Conservation (phyloP, 106 monocot genomes). For the Hemerocallis citrina region DNA sequence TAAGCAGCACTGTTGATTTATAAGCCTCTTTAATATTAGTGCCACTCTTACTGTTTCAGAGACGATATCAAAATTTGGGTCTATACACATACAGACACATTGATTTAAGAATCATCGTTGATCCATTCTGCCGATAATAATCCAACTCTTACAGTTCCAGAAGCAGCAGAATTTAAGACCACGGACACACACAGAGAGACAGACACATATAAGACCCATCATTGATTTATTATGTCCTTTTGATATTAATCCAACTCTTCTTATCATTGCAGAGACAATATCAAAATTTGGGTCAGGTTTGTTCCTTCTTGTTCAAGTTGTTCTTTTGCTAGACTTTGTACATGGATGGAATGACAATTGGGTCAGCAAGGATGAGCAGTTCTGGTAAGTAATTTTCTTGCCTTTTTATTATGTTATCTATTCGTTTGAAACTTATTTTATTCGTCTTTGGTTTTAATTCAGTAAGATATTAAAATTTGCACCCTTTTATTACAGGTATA, state of each 20-base stretch:
- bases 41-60: too few relatives aligned
- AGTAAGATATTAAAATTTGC: neutral
- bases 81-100: too few relatives aligned
- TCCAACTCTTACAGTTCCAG: too few relatives aligned
- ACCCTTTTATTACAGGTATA: conserved; percentile 46
- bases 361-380: conserved; percentile 93
- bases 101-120: too few relatives aligned
- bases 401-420: neutral
- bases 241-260: neutral
- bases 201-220: too few relatives aligned
- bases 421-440: neutral
- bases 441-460: neutral
- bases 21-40: too few relatives aligned
- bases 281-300: conserved; percentile 98
- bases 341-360: conserved; percentile 99
- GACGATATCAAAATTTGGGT: too few relatives aligned
- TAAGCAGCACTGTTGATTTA: too few relatives aligned
- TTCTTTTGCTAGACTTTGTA: conserved; percentile 96
- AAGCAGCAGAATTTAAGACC: too few relatives aligned
- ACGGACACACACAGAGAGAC: too few relatives aligned
- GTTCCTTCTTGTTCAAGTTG: conserved; percentile 97
- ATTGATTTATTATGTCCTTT: neutral
- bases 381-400: conserved; percentile 43
- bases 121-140: too few relatives aligned
- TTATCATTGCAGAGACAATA: conserved; percentile 61